Conservation (phyloP, 2,329 filamentous ascomycete species). For the Fusarium multiceps region DNA sequence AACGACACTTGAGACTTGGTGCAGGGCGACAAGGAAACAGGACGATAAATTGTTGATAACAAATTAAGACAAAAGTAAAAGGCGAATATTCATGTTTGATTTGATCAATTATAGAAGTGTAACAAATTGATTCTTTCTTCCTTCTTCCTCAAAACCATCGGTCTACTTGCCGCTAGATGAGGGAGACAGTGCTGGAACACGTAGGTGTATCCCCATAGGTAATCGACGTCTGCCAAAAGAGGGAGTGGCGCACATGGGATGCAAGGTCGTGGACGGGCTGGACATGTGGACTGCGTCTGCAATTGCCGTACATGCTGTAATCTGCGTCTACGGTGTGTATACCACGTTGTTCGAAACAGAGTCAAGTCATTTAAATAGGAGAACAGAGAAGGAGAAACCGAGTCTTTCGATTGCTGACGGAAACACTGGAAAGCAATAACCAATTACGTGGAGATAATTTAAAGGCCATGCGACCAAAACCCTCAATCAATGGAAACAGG, state of each 20-base stretch:
- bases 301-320: background rate
- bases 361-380: background rate
- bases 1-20: constrained; percentile 28
- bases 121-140: background rate
- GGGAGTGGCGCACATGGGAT: constrained; percentile 25
- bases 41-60: background rate
- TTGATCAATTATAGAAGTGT: background rate
- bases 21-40: background rate
- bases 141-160: background rate
- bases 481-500: constrained; percentile 8
- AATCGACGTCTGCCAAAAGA: constrained; percentile 6
- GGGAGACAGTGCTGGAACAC: constrained; percentile 6
- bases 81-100: background rate
- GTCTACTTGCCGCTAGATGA: background rate
- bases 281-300: constrained; percentile 1
- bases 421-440: background rate
- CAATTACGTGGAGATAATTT: constrained; percentile 20
- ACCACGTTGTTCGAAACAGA: background rate
- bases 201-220: background rate
- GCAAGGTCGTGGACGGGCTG: constrained; percentile 8
- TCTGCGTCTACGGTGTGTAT: background rate
- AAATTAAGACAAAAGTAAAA: background rate
- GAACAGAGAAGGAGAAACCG: background rate
- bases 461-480: constrained; percentile 8
- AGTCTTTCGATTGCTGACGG: background rate